Base-by-base conservation (phyloP, 2,329 filamentous ascomycete genomes). In the Pyrenophora tritici-repentis region DNA sequence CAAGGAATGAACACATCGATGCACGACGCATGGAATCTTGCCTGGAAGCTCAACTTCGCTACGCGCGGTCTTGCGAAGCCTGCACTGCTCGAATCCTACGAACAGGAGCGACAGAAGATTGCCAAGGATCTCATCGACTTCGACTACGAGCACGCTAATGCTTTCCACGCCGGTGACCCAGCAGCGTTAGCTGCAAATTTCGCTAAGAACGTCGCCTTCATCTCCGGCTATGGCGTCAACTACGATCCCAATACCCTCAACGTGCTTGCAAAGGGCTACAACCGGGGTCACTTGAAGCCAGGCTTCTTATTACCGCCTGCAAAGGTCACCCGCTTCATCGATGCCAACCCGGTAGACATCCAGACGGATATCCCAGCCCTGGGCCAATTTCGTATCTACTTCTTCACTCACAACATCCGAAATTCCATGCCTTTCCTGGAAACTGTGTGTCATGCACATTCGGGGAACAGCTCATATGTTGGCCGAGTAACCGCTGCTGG, bases 351-450 rank as follows among this genome's bases (percentile, higher is more conserved):
- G 0, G 84, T 92, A 35, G 86, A 91, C 61, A 76, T 91, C 22
- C 87, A 92, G 67, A 83, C 90, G 5, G 89, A 91, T 64, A 89
- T 91, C 37, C 89, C 89, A 1, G 83, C 90, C 72, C 77, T 91
- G 5, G 86, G 88, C 20, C 89, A 92, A 65, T 92, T 91, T 76
- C 82, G 87, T 41, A 82, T 91, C 38, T 91, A 89, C 70, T 80
- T 91, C 53, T 81, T 92, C 53, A 82, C 85, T 54, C 84, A 83
- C 64, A 80, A 89, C 62, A 77, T 90, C 2, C 76, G 79, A 47
- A 70, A 78, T 42, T 72, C 78, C 26, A 76, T 75, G 46, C 74
- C 76, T 1, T 89, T 89, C 71, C 76, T 91, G 18, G 76, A 81
- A 6, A 78, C 76, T 0, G 79, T 90, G 34, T 87, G 82, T 59